Conservation (phyloP, 306 rosid species). For the Acacia confusa region DNA sequence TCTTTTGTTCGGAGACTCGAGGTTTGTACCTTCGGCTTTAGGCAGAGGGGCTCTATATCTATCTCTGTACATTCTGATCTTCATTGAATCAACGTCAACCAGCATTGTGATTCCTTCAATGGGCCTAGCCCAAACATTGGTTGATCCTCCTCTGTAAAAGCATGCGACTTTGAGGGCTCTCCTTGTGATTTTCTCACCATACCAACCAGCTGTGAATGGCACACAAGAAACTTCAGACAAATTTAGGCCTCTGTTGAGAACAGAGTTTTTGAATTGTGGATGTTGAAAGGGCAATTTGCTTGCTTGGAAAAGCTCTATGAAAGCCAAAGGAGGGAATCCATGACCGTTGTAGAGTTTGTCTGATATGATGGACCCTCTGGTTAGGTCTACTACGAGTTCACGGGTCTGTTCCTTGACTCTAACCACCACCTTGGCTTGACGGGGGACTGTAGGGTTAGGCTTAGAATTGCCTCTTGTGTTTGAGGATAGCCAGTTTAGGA, state of each 20-base stretch:
- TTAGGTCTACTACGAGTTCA: conserved; percentile 65
- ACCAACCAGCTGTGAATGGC: conserved; percentile 87
- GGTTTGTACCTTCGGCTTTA: conserved; percentile 72
- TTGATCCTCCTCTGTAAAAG: conserved; percentile 63
- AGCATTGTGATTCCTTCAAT: conserved; percentile 66
- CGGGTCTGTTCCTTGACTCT: conserved; percentile 62
- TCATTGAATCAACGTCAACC: conserved; percentile 75
- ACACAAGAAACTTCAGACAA: conserved; percentile 77
- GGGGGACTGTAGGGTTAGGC: conserved; percentile 38
- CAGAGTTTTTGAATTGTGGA: conserved; percentile 58
- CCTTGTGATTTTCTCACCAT: conserved; percentile 55
- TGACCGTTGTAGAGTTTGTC: conserved; percentile 58
- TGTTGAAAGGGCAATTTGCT: conserved; percentile 64
- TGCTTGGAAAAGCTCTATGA: conserved; percentile 61
- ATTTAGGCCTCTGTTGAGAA: conserved; percentile 59
- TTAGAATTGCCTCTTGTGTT: conserved; percentile 11
- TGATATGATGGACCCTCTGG: conserved; percentile 47
- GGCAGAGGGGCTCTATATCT: conserved; percentile 67
- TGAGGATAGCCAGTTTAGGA: conserved; percentile 68
- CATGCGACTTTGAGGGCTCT: conserved; percentile 68
- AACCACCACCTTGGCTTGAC: conserved; percentile 70
- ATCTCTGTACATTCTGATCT: conserved; percentile 56
- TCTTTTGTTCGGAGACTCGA: conserved; percentile 38
- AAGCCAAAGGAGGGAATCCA: conserved; percentile 81
- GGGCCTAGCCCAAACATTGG: conserved; percentile 78